phyloP scores from a whole-genome alignment of 2,329 filamentous ascomycete species.

The Pyrenophora graminea region DNA sequence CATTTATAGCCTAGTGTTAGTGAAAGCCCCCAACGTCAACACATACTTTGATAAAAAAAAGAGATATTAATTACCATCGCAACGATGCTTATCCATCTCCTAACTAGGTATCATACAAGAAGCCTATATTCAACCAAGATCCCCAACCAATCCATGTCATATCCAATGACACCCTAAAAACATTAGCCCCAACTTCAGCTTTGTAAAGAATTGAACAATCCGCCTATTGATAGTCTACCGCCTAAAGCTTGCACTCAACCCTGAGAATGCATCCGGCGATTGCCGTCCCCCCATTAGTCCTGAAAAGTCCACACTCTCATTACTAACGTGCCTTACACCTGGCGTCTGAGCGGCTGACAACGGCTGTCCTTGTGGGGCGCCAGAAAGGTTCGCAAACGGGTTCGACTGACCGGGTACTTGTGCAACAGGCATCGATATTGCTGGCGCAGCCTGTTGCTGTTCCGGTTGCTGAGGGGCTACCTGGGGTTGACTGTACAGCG shows the following conservation, averaged over 20 bases:
- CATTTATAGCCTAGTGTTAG: too few species aligned
- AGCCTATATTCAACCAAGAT: background rate
- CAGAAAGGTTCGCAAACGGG: conserved; percentile 54
- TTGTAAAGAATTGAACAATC: background rate
- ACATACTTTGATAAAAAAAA: background rate
- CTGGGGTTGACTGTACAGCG: conserved; percentile 70
- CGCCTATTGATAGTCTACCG: conserved; percentile 17
- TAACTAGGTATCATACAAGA: conserved; percentile 16
- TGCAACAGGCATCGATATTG: conserved; percentile 26
- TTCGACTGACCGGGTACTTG: conserved; percentile 56
- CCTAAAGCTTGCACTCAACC: conserved; percentile 63
- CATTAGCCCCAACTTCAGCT: background rate
- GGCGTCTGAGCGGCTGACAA: conserved; percentile 28
- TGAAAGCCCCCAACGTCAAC: too few species aligned
- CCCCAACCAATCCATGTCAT: background rate
- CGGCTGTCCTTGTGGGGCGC: conserved; percentile 24
- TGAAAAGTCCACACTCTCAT: conserved; percentile 70
- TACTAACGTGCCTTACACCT: conserved; percentile 58
- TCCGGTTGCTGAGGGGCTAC: conserved; percentile 51
- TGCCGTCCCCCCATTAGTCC: conserved; percentile 70
- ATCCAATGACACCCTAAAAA: conserved; percentile 1
- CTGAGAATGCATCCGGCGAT: conserved; percentile 79
- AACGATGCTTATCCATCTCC: conserved; percentile 4
- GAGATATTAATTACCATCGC: conserved; percentile 7
- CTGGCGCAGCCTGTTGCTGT: conserved; percentile 38